These are phyloP conservation scores for Sporothrix mexicana DNA, from an alignment of 2,329 filamentous ascomycete genomes.

Conservation along the genomic window DNA sequence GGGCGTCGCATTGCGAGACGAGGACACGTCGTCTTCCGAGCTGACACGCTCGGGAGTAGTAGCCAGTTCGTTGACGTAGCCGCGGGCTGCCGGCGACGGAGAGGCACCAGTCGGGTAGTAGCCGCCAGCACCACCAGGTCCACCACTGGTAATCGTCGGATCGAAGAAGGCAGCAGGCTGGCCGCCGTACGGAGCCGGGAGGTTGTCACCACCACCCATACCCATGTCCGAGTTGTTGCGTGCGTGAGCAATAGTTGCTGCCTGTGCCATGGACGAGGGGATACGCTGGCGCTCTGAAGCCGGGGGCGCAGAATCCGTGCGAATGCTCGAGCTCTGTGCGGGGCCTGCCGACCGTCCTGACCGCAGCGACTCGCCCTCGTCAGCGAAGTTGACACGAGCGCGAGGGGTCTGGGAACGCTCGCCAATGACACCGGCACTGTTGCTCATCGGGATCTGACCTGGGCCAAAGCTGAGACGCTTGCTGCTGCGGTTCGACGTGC, in stretches of 20 bases:
- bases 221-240: constrained; percentile 58
- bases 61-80: constrained; percentile 53
- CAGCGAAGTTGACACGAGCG: constrained; percentile 63
- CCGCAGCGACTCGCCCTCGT: constrained; percentile 57
- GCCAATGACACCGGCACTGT: constrained; percentile 38
- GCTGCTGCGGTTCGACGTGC: constrained; percentile 64
- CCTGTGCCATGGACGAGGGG: constrained; percentile 45
- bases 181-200: constrained; percentile 31
- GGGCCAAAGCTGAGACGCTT: constrained; percentile 62
- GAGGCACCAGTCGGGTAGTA: constrained; percentile 24
- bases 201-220: constrained; percentile 43
- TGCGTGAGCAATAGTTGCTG: constrained; percentile 45
- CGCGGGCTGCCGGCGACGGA: constrained; percentile 46
- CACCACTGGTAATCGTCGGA: background rate
- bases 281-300: constrained; percentile 48
- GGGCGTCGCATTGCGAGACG: constrained; percentile 44
- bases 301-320: constrained; percentile 60
- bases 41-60: constrained; percentile 59
- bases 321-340: constrained; percentile 47
- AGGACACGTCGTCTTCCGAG: constrained; percentile 60
- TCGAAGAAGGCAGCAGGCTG: constrained; percentile 1
- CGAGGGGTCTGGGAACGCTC: background rate
- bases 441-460: constrained; percentile 35
- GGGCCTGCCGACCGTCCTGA: constrained; percentile 60
- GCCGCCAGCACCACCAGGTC: constrained; percentile 1